Evolutionary conservation across 371 early-diverging fungal genomes (phyloP).

Genomic region (Apophysomyces ossiformis): DNA sequence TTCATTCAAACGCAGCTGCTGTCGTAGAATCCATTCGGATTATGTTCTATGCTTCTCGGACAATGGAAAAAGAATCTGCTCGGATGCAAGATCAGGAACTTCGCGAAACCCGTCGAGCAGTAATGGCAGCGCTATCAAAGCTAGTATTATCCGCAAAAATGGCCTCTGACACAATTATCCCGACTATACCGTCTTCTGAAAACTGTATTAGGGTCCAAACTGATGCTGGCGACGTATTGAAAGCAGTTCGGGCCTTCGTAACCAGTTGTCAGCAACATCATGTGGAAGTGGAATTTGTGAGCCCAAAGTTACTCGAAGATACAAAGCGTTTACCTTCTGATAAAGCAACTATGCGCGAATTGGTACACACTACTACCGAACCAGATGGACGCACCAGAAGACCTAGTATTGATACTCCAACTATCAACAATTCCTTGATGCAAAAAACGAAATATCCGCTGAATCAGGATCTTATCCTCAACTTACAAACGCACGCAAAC

Average conservation of each 20-base stretch:
- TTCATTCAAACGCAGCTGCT: conserved; percentile 25
- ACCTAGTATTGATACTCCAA: conserved; percentile 4
- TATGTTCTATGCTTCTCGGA: conserved; percentile 82
- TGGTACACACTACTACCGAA: not conserved
- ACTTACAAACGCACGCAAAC: conserved; percentile 38
- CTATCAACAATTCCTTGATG: conserved; percentile 12
- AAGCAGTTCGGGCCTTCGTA: conserved; percentile 78
- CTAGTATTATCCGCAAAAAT: conserved; percentile 84
- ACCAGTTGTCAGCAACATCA: conserved; percentile 71
- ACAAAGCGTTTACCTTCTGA: conserved; percentile 5
- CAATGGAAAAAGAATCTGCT: conserved; percentile 69
- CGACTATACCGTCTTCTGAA: conserved; percentile 29
- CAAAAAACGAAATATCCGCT: conserved; percentile 23
- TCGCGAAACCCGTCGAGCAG: conserved; percentile 71
- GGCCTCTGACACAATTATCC: conserved; percentile 71
- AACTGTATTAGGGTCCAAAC: conserved; percentile 30
- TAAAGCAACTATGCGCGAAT: not conserved
- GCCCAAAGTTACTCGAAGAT: conserved; percentile 33
- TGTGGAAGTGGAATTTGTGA: conserved; percentile 56
- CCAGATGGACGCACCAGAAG: not conserved
- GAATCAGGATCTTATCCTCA: conserved; percentile 39
- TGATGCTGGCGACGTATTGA: conserved; percentile 66
- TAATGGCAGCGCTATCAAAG: conserved; percentile 80
- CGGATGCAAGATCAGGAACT: conserved; percentile 67
- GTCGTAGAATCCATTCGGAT: conserved; percentile 85